Conservation (phyloP, 106 monocot genomes). For the Apostasia ramifera region DNA sequence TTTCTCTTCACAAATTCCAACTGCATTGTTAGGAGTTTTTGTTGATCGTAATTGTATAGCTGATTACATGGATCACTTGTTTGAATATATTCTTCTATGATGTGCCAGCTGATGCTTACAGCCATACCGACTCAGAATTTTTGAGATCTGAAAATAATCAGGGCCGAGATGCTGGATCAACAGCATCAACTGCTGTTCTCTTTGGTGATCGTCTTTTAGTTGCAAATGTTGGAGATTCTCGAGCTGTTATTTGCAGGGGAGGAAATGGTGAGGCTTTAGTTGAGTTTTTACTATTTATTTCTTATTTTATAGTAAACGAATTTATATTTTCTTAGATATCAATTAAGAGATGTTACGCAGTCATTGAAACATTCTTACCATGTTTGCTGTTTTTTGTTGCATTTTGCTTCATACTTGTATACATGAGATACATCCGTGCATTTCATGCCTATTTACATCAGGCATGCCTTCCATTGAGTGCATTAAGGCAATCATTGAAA, state of each 20-base stretch:
- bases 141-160: constrained; percentile 37
- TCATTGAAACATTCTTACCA: too few relatives aligned
- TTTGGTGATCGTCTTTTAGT: constrained; percentile 43
- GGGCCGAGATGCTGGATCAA: constrained; percentile 40
- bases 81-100: not conserved
- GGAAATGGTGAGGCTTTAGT: constrained; percentile 25
- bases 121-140: constrained; percentile 37
- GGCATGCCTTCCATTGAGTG: too few relatives aligned
- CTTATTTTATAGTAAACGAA: not conserved
- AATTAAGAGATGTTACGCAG: too few relatives aligned
- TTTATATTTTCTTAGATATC: too few relatives aligned
- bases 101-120: constrained; percentile 38
- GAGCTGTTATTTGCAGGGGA: constrained; percentile 43
- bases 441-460: too few relatives aligned
- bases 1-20: too few relatives aligned
- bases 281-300: not conserved
- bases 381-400: too few relatives aligned
- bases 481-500: too few relatives aligned
- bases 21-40: not conserved
- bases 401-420: too few relatives aligned
- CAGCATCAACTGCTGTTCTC: constrained; percentile 45
- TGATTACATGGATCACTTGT: not conserved
- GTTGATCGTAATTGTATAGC: not conserved
- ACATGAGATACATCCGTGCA: too few relatives aligned
- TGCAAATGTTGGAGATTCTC: constrained; percentile 50